Evolutionary conservation across 2,329 filamentous ascomycete species (phyloP).

Genomic region (Diaporthe longicolla): DNA sequence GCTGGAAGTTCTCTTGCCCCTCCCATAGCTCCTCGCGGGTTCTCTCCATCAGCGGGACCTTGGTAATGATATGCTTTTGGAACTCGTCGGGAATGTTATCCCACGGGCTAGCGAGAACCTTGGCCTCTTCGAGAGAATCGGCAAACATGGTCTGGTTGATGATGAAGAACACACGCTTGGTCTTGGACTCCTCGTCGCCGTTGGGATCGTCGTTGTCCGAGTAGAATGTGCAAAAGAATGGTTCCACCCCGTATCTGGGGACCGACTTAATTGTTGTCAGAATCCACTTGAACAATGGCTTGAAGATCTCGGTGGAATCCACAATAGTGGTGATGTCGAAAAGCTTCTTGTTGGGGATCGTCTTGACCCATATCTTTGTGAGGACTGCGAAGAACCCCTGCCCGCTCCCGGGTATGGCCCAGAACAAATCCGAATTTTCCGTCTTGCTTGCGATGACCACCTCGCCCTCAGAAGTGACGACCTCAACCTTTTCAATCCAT

Average conservation of each 20-base stretch:
- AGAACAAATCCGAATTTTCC: not conserved
- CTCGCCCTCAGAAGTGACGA: not conserved
- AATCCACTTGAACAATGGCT: not conserved
- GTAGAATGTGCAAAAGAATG: conserved; percentile 20
- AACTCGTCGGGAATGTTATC: conserved; percentile 2
- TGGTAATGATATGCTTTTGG: not conserved
- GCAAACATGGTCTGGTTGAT: conserved; percentile 23
- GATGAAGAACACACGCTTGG: conserved; percentile 3
- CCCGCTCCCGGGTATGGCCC: not conserved
- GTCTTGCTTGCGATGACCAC: conserved; percentile 9
- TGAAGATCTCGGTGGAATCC: conserved; percentile 1
- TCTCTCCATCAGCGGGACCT: not conserved
- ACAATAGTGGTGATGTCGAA: not conserved
- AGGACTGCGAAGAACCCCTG: not conserved
- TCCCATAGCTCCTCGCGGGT: not conserved
- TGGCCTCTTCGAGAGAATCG: conserved; percentile 10
- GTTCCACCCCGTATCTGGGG: not conserved
- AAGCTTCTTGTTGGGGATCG: not conserved
- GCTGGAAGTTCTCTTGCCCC: not conserved
- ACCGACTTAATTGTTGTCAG: not conserved
- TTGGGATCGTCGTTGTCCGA: conserved; percentile 2
- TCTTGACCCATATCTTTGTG: not conserved
- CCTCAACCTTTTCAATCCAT: conserved; percentile 1
- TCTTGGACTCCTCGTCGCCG: conserved; percentile 7
- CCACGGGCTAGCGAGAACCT: not conserved